Evolutionary conservation across 352 stramenopile species (phyloP).

Genomic region (Globisporangium spinosum): DNA sequence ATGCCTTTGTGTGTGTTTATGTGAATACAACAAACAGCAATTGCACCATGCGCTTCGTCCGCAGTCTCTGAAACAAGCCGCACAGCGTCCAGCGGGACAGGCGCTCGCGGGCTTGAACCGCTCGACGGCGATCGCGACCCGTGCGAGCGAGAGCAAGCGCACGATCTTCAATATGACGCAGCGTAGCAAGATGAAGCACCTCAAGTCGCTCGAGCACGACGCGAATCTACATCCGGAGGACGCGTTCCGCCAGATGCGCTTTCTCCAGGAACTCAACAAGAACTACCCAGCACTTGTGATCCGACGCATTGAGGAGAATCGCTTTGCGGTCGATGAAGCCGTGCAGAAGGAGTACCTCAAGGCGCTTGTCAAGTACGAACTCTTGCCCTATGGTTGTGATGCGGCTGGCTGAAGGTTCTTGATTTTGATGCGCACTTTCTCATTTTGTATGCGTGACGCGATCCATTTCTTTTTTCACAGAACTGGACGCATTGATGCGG

Average conservation of each 20-base stretch:
- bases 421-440: slow-evolving; percentile 1
- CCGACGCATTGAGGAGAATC: slow-evolving; percentile 78
- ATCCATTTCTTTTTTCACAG: neutral
- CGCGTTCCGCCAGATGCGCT: slow-evolving; percentile 70
- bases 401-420: no score
- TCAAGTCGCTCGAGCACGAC: slow-evolving; percentile 82
- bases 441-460: neutral
- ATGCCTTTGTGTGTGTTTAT: neutral
- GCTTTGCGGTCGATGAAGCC: slow-evolving; percentile 76
- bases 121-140: neutral
- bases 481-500: slow-evolving; percentile 74
- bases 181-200: slow-evolving; percentile 68
- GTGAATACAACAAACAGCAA: slow-evolving; percentile 5
- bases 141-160: slow-evolving; percentile 30
- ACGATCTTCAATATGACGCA: slow-evolving; percentile 82
- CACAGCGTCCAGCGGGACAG: neutral
- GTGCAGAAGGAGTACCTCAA: slow-evolving; percentile 90
- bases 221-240: slow-evolving; percentile 77
- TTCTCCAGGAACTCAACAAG: slow-evolving; percentile 87
- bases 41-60: slow-evolving; percentile 12
- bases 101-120: slow-evolving; percentile 1
- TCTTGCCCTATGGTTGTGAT: neutral
- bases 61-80: slow-evolving; percentile 8
- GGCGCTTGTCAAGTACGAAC: slow-evolving; percentile 72
- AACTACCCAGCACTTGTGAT: slow-evolving; percentile 81